Percentiles rank a stretch among this genome's conserved stretches.
phyloP scores from a whole-genome alignment of 306 rosid species.

The Prunus padus region DNA sequence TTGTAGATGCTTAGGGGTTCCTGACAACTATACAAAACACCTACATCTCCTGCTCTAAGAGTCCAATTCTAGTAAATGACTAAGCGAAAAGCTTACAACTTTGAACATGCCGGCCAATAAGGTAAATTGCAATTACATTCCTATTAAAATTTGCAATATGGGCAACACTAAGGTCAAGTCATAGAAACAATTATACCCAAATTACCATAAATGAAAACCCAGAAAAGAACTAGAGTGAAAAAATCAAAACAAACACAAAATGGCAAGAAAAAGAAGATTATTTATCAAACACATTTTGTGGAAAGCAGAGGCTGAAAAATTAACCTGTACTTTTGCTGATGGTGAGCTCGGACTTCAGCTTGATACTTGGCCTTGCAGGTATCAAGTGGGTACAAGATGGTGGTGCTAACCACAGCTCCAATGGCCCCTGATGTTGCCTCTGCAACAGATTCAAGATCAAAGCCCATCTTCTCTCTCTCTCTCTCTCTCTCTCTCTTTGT shows the following conservation, averaged over 20 bases:
- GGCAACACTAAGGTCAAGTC: background rate
- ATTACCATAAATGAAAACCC: background rate
- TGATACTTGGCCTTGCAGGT: slow-evolving; percentile 96
- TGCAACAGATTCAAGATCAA: slow-evolving; percentile 77
- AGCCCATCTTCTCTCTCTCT: slow-evolving; percentile 38
- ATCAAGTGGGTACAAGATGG: slow-evolving; percentile 84
- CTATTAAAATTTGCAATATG: background rate
- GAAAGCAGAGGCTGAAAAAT: background rate
- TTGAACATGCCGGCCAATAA: background rate
- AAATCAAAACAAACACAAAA: background rate
- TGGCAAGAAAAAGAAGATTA: no score
- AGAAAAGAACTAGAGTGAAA: background rate
- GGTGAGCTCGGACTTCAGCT: slow-evolving; percentile 81
- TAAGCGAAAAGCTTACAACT: slow-evolving; percentile 1
- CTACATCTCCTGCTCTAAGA: background rate
- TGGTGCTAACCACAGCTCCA: slow-evolving; percentile 91
- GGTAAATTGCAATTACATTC: background rate
- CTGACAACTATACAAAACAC: background rate
- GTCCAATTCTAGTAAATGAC: background rate
- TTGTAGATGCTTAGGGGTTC: background rate
- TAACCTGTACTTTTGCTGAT: slow-evolving; percentile 78
- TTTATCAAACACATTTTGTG: slow-evolving; percentile 5
- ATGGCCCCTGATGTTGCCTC: slow-evolving; percentile 97
- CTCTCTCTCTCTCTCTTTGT: no score
- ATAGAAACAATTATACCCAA: background rate